Base-by-base conservation (phyloP, 2,329 filamentous ascomycete species). In the Botrytis hyacinthi region DNA sequence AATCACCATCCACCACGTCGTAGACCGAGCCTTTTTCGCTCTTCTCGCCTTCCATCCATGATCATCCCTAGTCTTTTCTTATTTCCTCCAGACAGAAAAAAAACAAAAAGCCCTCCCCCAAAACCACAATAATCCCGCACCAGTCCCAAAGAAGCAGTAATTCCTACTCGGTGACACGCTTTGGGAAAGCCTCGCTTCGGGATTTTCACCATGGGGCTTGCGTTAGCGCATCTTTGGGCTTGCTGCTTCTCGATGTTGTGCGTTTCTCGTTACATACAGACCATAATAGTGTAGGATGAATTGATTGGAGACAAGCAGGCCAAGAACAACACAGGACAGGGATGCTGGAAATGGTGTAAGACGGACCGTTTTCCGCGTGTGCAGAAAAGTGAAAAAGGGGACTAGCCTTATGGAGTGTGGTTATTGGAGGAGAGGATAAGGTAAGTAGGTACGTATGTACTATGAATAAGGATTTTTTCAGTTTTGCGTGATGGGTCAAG, bases 1-100 rank as follows among this genome's bases (percentile, higher is more conserved):
- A 80, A 80, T 80, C 76, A 79, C 48, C 73, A 73, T 73, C 72
- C 72, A 79, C 77, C 79, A 80, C 79, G 79, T 80, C 77, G 73
- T 75, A 74, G 76, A 61, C 61, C 62, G 59, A 74, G 70, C 70
- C 40, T 48, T 66, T 70, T 54, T 70, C 35, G 29, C 32, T 35
- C 57, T 35, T 35, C 51, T 57, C 51, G 51, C 51, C 51, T 18
- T 57, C 51, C 51, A 62, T 62, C 37, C 60, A 62, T 62, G 60
- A 62, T 40, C 61, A 20, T 10, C 61, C 46, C 65, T 68, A 54
- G 65, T 37, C 46, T 40, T 59, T 20, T 57, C 20, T 68, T 74
- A 75, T 37, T 46, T 16, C 4, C 22, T 14, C 44, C 22, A 54
- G 26, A n/a, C 46, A 22, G 40, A 32, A 14, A 54, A 57, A 29